Evolutionary conservation across 2,329 filamentous ascomycete genomes (phyloP), one percentile per base, ranked within the genome.

Genomic region (Claviceps sp.): DNA sequence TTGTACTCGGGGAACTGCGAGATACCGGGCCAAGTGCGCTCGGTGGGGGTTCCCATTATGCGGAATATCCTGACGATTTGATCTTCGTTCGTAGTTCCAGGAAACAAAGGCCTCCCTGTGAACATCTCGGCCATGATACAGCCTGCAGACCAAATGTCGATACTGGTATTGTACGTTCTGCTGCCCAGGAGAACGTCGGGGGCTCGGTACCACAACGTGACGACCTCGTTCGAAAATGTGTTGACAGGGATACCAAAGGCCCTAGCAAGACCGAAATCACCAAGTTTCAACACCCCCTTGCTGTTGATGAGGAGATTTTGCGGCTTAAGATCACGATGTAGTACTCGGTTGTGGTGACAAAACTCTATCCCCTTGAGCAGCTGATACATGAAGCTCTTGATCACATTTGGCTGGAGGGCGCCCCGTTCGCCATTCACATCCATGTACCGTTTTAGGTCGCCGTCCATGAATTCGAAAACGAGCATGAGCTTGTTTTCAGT

Each of bases 51-150:
- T 55, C 93, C 93, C 93, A 98, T 98, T 55, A 98, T 84, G 54
- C 93, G 82, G 78, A 98, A 98, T 68, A 98, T 98, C 66, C 94
- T 89, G 57, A 95, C 79, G 49, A 97, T 83, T 68, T 98, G 93
- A 65, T 98, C 93, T 68, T 98, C 93, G 67, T 98, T 98, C 40
- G 93, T 96, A 1, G 93, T 98, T 54, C 93, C 93, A 0, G 93
- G 93, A 72, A 98, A 98, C 6, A 98, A 78, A 0, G 93, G 93
- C 18, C 93, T 81, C 4, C 93, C 93, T 0, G 91, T 96, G 69
- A 94, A 97, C 89, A 98, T 96, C 71, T 98, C 93, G 9, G 93
- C 93, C 93, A 98, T 97, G 74, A 98, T 98, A 69, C 93, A 98
- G 52, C 93, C 93, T 6, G 93, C 93, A 6, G 89, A 95, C 93